phyloP scores from a whole-genome alignment of 2,329 filamentous ascomycete genomes.

The Pyricularia grisea region DNA sequence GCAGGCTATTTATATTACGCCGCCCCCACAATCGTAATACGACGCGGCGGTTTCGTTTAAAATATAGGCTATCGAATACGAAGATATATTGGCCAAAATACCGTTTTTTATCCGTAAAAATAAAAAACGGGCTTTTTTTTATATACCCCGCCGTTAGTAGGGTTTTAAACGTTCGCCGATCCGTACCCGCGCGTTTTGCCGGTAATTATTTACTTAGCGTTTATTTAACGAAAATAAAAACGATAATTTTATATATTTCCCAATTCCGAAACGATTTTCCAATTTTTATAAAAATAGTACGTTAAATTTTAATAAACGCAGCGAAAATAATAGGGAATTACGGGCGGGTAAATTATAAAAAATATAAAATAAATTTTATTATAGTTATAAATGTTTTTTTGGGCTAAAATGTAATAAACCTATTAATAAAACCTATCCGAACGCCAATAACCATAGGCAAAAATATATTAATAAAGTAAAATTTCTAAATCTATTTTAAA shows the following conservation, averaged over 20 bases:
- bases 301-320: neutral
- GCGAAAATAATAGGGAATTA: neutral
- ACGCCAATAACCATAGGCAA: constrained; percentile 12
- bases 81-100: neutral
- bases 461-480: constrained; percentile 15
- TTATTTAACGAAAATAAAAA: neutral
- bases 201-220: neutral
- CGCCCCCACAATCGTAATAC: constrained; percentile 21
- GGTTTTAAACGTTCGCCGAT: constrained; percentile 10
- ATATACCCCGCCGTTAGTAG: neutral
- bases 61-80: neutral
- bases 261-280: neutral
- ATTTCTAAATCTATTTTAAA: constrained; percentile 18
- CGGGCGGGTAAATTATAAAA: neutral
- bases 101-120: neutral
- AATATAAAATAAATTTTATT: neutral
- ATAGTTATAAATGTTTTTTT: neutral
- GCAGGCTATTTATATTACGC: constrained; percentile 18
- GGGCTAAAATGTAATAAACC: neutral
- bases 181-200: neutral
- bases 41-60: constrained; percentile 10
- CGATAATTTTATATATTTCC: neutral
- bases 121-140: neutral
- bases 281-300: neutral
- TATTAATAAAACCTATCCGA: neutral